Base-by-base conservation (phyloP, 208 protist species). In the Herpetomonas samuelpessoai region DNA sequence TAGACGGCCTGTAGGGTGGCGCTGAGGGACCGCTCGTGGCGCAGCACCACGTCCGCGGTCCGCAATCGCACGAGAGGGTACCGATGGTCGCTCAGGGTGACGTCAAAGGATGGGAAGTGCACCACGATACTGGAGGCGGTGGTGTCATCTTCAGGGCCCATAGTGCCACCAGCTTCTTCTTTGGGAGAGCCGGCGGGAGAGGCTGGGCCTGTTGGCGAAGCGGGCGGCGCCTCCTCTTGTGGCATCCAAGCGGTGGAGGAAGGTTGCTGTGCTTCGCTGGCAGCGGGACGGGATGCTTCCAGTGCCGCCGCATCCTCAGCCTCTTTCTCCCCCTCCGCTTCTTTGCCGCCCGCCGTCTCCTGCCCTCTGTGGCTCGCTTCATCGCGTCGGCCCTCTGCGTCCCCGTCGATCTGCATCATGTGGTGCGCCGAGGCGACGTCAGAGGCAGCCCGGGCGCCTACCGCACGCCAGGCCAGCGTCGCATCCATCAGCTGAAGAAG, bases 41-140 rank as follows among this genome's bases (percentile, higher is more conserved):
- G 65, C 29, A 83, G 67, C 28, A 78, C 24, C 18, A 86, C 44
- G 39, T 79, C 81, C 41, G 71, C 56, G 18, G 78, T 58, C 10
- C 50, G 29, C 16, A 77, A 30, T 44, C 79, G 72, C 46, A 87
- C 27, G 28, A 91, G 75, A 38, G 84, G 84, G 65, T 88, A 86
- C 28, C 77, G 79, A 22, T 82, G 57, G 55, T 86, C 81, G 41
- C 84, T 86, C 14, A 91, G 29, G 27, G 75, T 86, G 22, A 87
- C 30, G 50, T 83, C 74, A n/a, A 80, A 50, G 9, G 71, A 35
- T 7, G 79, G 65, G 7, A 74, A 65, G 35, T 79, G 77, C 14
- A 76, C 48, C 4, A 61, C 69, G 27, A 81, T 19, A 26, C 49
- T 51, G 12, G 35, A 57, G 26, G 55, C 60, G 38, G 2, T 0